Base-by-base conservation (phyloP, 495 filamentous ascomycete genomes). In the Penicillium daleae region DNA sequence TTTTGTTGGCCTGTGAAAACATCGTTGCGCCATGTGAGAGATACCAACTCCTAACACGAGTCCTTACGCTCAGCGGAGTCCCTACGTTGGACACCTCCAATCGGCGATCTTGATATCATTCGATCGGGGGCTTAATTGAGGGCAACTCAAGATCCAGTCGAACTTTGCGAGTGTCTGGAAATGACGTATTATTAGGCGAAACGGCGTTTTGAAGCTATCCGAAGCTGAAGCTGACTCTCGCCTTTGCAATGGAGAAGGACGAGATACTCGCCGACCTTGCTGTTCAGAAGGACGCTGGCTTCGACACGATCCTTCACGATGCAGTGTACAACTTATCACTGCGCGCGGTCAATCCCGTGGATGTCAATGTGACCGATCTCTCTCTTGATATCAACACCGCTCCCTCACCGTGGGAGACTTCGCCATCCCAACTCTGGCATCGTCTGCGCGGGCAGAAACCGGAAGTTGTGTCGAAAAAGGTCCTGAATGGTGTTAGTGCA, bases 341-440 rank as follows among this genome's bases (percentile, higher is more conserved):
- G 40, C 83, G 85, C 6, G 80, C 80, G 19, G 88, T 91, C 54
- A 78, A 85, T 37, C 74, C 84, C 15, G 86, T 90, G 29, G 74
- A 86, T 59, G 80, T 90, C 26, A 73, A 74, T 19, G 82, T 89
- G 32, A 78, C 76, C 19, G 73, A 83, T 60, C 72, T 91, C 17
- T 74, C 80, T 6, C 80, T 90, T 54, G 70, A 76, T 4, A 82
- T 89, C 51, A 80, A 86, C 60, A 77, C 78, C 6, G 75, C 81
- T 6, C 78, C 84, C 61, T 73, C 68, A 59, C 62, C 72, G 70
- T 79, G 66, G 72, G 73, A 66, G 59, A 69, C 67, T 7, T 69
- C 71, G 39, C 65, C 67, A 31, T 63, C 57, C 29, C 57, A 65
- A 44, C 37, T 67, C 33, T 72, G 66, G 74, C 66, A 27, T 48